Base-by-base conservation (phyloP, 148 eudicot species). In the Rhododendron vialii region DNA sequence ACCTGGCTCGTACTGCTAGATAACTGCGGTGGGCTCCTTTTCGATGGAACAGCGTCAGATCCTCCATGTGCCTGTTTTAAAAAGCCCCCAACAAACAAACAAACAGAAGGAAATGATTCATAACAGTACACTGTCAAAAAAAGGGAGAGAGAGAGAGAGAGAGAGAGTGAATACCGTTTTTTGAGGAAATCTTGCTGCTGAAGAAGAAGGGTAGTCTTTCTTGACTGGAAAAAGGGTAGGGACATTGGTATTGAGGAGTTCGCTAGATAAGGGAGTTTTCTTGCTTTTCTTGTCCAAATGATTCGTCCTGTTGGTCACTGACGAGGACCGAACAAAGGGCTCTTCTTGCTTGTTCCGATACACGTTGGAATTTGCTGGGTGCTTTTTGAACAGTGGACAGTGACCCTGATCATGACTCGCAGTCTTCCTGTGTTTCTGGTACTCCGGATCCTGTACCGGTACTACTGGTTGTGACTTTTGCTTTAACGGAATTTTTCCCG, bases 341-440 rank as follows among this genome's bases (percentile, higher is more conserved):
- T 96, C 95, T 18, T 92, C 98, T 85, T 93, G 93, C 92, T 92
- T 95, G 84, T 87, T 95, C 81, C 84, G 84, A 11, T 90, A 77
- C 2, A 81, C 55, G 45, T 91, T 89, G n/a, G 61, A 1, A 84
- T 57, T 80, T 86, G 88, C 24, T 7, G 48, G 83, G 6, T 84
- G 79, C 78, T 61, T 86, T 82, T 84, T 89, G 75, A 26, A 67
- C 14, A 26, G 11, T 61, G 69, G 2, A 24, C 26, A 6, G 28
- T 36, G 18, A 65, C 75, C 57, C 61, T 69, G 83, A 63, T 48
- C 50, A 47, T 82, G 84, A 82, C 76, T 88, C 35, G 45, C 75
- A 63, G 10, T 53, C 83, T 86, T 84, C 78, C 87, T 41, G 80
- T 67, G 69, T 81, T 83, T 81, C 36, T 74, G 50, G n/a, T 41